These are phyloP conservation scores for Pleurotus sapidus DNA, from an alignment of 768 basidiomycete genomes.

Conservation along the genomic window DNA sequence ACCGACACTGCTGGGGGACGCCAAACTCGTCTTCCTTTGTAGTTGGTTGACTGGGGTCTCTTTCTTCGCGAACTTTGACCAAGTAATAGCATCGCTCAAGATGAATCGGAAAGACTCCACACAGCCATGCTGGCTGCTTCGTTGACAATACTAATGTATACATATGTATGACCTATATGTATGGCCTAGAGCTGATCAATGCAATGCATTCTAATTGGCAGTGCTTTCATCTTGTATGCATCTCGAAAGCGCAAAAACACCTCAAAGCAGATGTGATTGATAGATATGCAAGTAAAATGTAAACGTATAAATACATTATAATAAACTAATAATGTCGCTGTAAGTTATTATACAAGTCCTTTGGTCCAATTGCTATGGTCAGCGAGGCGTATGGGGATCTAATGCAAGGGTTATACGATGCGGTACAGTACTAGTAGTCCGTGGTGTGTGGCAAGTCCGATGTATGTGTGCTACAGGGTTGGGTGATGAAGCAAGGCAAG, in stretches of 20 bases:
- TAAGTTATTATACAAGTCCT: neutral
- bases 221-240: too few species aligned
- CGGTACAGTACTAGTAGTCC: neutral
- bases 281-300: too few species aligned
- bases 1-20: too few species aligned
- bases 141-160: neutral
- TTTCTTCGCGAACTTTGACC: neutral
- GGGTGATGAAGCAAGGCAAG: neutral
- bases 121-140: neutral
- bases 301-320: conserved; percentile 9
- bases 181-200: neutral
- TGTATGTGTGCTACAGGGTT: neutral
- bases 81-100: neutral
- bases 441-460: neutral
- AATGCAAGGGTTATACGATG: neutral
- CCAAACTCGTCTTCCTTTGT: too few species aligned
- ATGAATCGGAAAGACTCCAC: neutral
- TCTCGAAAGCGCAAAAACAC: too few species aligned
- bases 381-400: neutral
- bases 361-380: neutral
- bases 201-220: too few species aligned
- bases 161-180: neutral
- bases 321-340: conserved; percentile 6
- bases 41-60: too few species aligned
- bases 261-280: too few species aligned